Evolutionary conservation across 208 protist species (phyloP).

Genomic region (Leptomonas pyrrhocoris): DNA sequence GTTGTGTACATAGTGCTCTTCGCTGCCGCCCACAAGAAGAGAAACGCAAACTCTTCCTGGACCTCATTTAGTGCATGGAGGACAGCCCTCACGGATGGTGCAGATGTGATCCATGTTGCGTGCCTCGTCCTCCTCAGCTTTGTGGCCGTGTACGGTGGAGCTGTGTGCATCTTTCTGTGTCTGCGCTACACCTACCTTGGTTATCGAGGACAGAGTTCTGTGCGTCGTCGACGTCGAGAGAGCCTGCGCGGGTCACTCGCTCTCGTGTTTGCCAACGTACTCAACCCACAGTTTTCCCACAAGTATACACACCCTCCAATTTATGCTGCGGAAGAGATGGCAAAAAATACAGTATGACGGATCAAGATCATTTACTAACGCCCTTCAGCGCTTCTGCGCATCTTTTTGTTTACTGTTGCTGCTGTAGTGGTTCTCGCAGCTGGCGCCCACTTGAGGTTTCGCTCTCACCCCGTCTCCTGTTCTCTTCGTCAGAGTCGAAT

Average conservation of each 20-base stretch:
- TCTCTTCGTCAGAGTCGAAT: no score
- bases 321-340: background rate
- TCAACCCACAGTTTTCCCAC: constrained; percentile 28
- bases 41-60: background rate
- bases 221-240: constrained; percentile 33
- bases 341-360: background rate
- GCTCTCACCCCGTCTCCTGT: background rate
- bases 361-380: background rate
- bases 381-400: no score
- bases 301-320: background rate
- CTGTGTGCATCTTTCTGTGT: constrained; percentile 21
- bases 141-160: constrained; percentile 14
- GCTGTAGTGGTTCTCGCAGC: no score
- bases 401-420: no score
- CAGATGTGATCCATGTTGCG: background rate
- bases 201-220: constrained; percentile 20
- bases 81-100: background rate
- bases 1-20: background rate
- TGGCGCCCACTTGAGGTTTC: no score
- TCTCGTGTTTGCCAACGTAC: constrained; percentile 31
- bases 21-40: background rate
- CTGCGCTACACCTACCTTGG: constrained; percentile 26
- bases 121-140: constrained; percentile 13
- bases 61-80: background rate
- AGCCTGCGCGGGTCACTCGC: constrained; percentile 7